Conservation (phyloP, 768 basidiomycete genomes). For the Kwoniella sp. region DNA sequence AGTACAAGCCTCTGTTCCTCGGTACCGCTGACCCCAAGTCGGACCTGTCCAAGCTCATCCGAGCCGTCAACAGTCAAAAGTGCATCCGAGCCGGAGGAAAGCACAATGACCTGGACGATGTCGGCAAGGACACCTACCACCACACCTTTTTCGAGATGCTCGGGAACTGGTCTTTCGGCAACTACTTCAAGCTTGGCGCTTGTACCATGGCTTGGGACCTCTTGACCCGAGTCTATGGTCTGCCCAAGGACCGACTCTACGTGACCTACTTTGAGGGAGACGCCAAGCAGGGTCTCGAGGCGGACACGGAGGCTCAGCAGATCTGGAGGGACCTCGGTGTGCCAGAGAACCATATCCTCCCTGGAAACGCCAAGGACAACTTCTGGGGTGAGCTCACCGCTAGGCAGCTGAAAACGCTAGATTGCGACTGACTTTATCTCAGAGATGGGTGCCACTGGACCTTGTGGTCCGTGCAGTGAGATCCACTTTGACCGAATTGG, state of each 20-base stretch:
- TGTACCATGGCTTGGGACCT: conserved; percentile 91
- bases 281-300: conserved; percentile 70
- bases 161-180: conserved; percentile 99
- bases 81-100: conserved; percentile 98
- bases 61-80: conserved; percentile 95
- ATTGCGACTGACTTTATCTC: no score
- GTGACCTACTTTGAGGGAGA: conserved; percentile 98
- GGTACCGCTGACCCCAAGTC: conserved; percentile 95
- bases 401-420: no score
- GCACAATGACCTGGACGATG: conserved; percentile 98
- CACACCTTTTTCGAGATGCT: conserved; percentile 99
- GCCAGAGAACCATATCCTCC: conserved; percentile 79
- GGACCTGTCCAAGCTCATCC: conserved; percentile 79
- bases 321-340: conserved; percentile 87
- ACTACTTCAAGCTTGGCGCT: conserved; percentile 99
- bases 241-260: conserved; percentile 86
- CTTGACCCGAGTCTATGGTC: conserved; percentile 78
- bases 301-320: conserved; percentile 82
- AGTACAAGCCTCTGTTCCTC: conserved; percentile 98
- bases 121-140: conserved; percentile 97
- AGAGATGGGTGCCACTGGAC: conserved; percentile 99
- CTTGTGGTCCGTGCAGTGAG: conserved; percentile 91
- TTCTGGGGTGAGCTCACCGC: conserved; percentile 94
- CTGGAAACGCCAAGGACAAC: conserved; percentile 94
- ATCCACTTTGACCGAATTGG: conserved; percentile 96